Percentiles rank a stretch among this genome's conserved stretches.
These are phyloP conservation scores for Spiromyces aspiralis DNA, from an alignment of 371 early-diverging fungal genomes.

Conservation along the genomic window DNA sequence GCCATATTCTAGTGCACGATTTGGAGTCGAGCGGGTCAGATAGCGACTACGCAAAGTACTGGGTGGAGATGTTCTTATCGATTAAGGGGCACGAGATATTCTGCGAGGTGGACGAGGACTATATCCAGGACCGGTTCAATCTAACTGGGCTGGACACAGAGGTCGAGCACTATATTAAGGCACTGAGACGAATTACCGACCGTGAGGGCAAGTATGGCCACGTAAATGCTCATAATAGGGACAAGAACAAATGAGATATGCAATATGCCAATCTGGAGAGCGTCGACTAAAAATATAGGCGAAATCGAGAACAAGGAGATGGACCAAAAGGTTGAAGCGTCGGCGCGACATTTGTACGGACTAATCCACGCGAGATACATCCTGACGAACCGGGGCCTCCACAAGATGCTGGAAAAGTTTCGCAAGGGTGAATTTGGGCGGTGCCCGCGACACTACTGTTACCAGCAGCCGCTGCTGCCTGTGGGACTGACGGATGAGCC, in stretches of 20 bases:
- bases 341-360: conserved; percentile 78
- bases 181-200: conserved; percentile 88
- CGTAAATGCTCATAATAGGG: not conserved
- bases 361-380: conserved; percentile 89
- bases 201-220: conserved; percentile 31
- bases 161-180: conserved; percentile 65
- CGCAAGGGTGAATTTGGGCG: conserved; percentile 83
- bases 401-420: conserved; percentile 80
- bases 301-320: conserved; percentile 49
- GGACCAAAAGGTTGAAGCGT: conserved; percentile 51
- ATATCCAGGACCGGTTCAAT: conserved; percentile 90
- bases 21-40: conserved; percentile 21
- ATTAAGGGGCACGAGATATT: conserved; percentile 84
- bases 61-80: conserved; percentile 68
- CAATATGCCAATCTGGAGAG: too few species aligned
- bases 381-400: conserved; percentile 69
- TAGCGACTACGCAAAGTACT: conserved; percentile 40
- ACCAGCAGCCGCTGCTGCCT: conserved; percentile 65
- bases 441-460: conserved; percentile 89
- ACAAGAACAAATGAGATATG: not conserved
- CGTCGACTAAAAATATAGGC: conserved; percentile 12
- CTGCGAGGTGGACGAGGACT: conserved; percentile 90
- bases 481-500: conserved; percentile 80
- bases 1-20: conserved; percentile 19
- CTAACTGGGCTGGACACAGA: conserved; percentile 73